Percentiles rank a stretch among this genome's conserved stretches.
Evolutionary conservation across 768 basidiomycete genomes (phyloP).

Genomic region (Sporobolomyces phaffii): DNA sequence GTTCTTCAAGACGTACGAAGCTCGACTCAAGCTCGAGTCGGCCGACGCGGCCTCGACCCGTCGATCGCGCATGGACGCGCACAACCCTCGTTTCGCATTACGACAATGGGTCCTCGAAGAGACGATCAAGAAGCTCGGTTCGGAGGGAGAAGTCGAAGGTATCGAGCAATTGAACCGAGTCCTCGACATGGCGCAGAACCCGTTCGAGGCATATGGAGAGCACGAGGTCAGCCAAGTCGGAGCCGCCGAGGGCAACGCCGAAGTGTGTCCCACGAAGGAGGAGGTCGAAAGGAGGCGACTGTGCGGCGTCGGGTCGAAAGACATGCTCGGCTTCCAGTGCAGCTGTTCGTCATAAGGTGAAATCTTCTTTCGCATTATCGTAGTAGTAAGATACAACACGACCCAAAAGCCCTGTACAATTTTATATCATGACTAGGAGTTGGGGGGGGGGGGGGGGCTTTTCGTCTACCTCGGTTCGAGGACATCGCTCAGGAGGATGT

Average conservation of each 20-base stretch:
- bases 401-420: too few species aligned
- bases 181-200: slow-evolving; percentile 79
- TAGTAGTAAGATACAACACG: too few species aligned
- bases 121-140: slow-evolving; percentile 70
- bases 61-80: slow-evolving; percentile 53
- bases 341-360: too few species aligned
- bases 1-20: slow-evolving; percentile 47
- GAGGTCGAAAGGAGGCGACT: slow-evolving; percentile 37
- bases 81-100: slow-evolving; percentile 85
- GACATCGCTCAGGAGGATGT: slow-evolving; percentile 22
- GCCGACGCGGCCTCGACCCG: slow-evolving; percentile 43
- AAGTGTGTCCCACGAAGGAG: slow-evolving; percentile 19
- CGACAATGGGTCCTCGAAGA: slow-evolving; percentile 96
- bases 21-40: slow-evolving; percentile 53
- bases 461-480: slow-evolving; percentile 3
- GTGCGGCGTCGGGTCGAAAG: slow-evolving; percentile 29
- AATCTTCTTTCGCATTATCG: too few species aligned
- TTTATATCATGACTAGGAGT: too few species aligned
- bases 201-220: slow-evolving; percentile 82
- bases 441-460: too few species aligned
- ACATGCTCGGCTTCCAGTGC: slow-evolving; percentile 42
- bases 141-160: slow-evolving; percentile 47
- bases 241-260: slow-evolving; percentile 46
- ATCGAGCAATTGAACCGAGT: slow-evolving; percentile 63
- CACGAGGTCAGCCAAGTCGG: slow-evolving; percentile 54